A percentile compares a stretch with the other conserved stretches of the same genome.
Conservation (phyloP, 1,284 basidiomycete genomes). For the Meira nashicola region DNA sequence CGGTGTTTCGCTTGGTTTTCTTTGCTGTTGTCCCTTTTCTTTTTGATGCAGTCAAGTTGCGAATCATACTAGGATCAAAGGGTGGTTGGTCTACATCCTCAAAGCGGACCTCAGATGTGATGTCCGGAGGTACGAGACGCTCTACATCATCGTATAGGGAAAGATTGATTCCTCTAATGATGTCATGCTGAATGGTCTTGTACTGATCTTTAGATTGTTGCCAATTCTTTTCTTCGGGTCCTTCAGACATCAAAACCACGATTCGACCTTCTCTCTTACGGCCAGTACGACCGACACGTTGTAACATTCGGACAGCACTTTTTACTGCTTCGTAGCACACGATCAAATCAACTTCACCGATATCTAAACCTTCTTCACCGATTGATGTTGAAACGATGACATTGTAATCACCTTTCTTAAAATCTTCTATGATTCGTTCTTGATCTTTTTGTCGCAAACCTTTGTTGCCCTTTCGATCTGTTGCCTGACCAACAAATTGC, state of each 20-base stretch:
- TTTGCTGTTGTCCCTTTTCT: neutral
- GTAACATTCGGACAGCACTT: slow-evolving; percentile 92
- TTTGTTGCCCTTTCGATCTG: slow-evolving; percentile 76
- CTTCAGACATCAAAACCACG: slow-evolving; percentile 85
- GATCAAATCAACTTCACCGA: slow-evolving; percentile 96
- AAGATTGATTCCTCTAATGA: slow-evolving; percentile 76
- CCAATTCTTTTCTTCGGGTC: slow-evolving; percentile 85
- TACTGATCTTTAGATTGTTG: slow-evolving; percentile 83
- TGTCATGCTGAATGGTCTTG: slow-evolving; percentile 80
- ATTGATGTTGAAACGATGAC: slow-evolving; percentile 93
- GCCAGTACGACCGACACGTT: slow-evolving; percentile 92
- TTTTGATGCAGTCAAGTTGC: slow-evolving; percentile 20
- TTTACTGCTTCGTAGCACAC: slow-evolving; percentile 96
- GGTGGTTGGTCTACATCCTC: slow-evolving; percentile 62
- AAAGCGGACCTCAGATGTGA: slow-evolving; percentile 73
- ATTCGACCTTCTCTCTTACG: slow-evolving; percentile 85
- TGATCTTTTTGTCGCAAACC: slow-evolving; percentile 90
- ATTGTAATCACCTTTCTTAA: slow-evolving; percentile 82
- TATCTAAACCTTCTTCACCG: slow-evolving; percentile 98
- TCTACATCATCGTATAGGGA: slow-evolving; percentile 89
- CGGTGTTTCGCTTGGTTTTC: slow-evolving; percentile 31
- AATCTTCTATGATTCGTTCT: slow-evolving; percentile 74
- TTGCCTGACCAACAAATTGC: slow-evolving; percentile 89
- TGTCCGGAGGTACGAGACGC: slow-evolving; percentile 72
- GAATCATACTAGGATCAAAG: slow-evolving; percentile 37